A percentile compares a stretch with the other conserved stretches of the same genome.
Evolutionary conservation across 345 rosid species (phyloP).

Genomic region (Eucalyptus curtisii): DNA sequence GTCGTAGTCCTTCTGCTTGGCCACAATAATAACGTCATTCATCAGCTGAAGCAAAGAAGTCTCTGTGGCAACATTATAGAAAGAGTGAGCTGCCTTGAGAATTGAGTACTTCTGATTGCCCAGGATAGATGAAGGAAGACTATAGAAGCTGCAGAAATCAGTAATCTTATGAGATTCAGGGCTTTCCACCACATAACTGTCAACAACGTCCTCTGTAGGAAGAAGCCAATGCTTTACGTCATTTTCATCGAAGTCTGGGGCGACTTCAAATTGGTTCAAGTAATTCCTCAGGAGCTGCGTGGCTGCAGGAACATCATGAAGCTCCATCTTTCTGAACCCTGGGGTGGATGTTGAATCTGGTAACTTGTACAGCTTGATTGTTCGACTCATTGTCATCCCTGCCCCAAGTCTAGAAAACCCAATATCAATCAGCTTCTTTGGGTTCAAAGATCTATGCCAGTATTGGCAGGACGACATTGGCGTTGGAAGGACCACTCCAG

Average conservation of each 20-base stretch:
- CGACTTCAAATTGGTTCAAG: slow-evolving; percentile 62
- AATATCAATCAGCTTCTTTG: slow-evolving; percentile 90
- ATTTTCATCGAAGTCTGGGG: slow-evolving; percentile 73
- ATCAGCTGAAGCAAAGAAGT: slow-evolving; percentile 46
- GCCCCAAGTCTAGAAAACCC: slow-evolving; percentile 91
- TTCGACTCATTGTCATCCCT: slow-evolving; percentile 92
- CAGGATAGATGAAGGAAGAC: slow-evolving; percentile 44
- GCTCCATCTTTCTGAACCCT: slow-evolving; percentile 87
- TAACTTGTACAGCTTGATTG: slow-evolving; percentile 74
- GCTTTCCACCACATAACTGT: slow-evolving; percentile 80
- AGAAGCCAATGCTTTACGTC: slow-evolving; percentile 89
- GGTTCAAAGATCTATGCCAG: slow-evolving; percentile 95
- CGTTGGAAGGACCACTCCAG: slow-evolving; percentile 93
- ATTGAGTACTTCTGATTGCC: slow-evolving; percentile 23
- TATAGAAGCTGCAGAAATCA: slow-evolving; percentile 69
- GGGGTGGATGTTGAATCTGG: slow-evolving; percentile 68
- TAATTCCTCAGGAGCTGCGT: slow-evolving; percentile 59
- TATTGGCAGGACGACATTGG: slow-evolving; percentile 83
- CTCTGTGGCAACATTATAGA: slow-evolving; percentile 29
- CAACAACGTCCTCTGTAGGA: slow-evolving; percentile 63
- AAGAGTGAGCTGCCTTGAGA: slow-evolving; percentile 40
- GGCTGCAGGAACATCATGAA: slow-evolving; percentile 73
- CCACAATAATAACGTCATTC: slow-evolving; percentile 37
- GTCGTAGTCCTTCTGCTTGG: slow-evolving; percentile 53
- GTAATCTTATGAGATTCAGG: slow-evolving; percentile 77